Base-by-base conservation (phyloP, 2,329 filamentous ascomycete species). In the Aureobasidium sp. region DNA sequence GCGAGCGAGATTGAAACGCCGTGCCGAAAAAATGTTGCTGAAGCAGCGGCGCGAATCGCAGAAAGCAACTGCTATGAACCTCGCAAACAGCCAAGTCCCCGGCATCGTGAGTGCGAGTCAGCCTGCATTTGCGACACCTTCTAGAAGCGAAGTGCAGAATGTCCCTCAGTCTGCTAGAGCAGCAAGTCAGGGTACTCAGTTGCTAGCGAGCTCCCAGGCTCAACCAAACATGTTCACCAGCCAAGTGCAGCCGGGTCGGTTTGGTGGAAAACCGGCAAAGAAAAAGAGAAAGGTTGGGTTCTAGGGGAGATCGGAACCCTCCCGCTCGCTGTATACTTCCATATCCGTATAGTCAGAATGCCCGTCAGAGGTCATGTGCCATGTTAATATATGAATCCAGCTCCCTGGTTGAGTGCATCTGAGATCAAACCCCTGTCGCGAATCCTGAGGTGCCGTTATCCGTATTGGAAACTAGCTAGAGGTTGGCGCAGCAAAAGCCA, bases 201-300 rank as follows among this genome's bases (percentile, higher is more conserved):
- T 29, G 48, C 63, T 51, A 63, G 60, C 24, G 41, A 52, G 56
- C 47, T 53, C 55, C 59, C 50, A 63, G 59, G 29, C 62, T 48
- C 55, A 59, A 55, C 36, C 44, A 24, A 56, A 51, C 46, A 50
- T 62, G 26, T 57, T 65, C 36, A 69, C 71, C n/a, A 73, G 71
- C 67, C 73, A 75, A 64, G 66, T 71, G 17, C 66, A 70, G 39
- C 65, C 66, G 2, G 71, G 73, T 20, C 64, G 69, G 6, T 70
- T 68, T 66, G 72, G 71, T 69, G 57, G 71, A 64, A 50, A 71
- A 66, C 74, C 74, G 44, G 71, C 73, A 50, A 69, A 70, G 55
- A 79, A 75, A 69, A 78, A 77, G 71, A 78, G 76, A 67, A 73
- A 74, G 65, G 75, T 73, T 47, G 73, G 73, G 12, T 74, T 74